Evolutionary conservation across 2,329 filamentous ascomycete genomes (phyloP), one percentile per base, ranked within the genome.

Genomic region (Apiospora rasikravindrae): DNA sequence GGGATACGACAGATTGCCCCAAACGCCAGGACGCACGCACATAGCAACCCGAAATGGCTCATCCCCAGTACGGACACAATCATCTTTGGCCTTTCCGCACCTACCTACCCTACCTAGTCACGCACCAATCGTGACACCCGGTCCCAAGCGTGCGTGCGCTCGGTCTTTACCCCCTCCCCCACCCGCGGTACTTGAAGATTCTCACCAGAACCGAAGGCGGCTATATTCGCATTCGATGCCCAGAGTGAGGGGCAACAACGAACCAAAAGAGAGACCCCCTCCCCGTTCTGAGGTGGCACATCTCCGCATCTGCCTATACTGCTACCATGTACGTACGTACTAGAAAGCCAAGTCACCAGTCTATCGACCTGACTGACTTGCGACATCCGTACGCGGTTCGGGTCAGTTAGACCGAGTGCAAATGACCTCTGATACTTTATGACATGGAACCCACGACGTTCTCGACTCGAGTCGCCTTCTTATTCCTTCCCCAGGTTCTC

Each of bases 341-440:
- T 49, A 22, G 3, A 61, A 61, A 33, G 53, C 53, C 53, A 33
- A 45, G 53, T 61, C 26, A 57, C 51, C 51, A 57, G 51, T 19
- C n/a, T 24, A 29, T 2, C 37, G 26, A 16, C n/a, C n/a, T n/a
- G 37, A 16, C 29, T 61, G 29, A 33, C 53, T 61, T 37, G 29
- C 6, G 19, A 37, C 29, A 37, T 53, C 8, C 7, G 29, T 57
- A 19, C 29, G 49, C 49, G 53, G 29, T 37, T 61, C 53, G 53
- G 53, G 29, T 33, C 53, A 61, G 53, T 29, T 61, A 29, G n/a
- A 29, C 53, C 53, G 53, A 61, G 53, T 2, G 29, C 53, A 19
- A 61, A 37, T 57, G 53, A 61, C 53, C 53, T 37, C 33, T 61
- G 29, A 37, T 61, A 61, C 29, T 61, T 61, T 61, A 61, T 61